Conservation (phyloP, 768 basidiomycete species). For the Termitomyces sp. region DNA sequence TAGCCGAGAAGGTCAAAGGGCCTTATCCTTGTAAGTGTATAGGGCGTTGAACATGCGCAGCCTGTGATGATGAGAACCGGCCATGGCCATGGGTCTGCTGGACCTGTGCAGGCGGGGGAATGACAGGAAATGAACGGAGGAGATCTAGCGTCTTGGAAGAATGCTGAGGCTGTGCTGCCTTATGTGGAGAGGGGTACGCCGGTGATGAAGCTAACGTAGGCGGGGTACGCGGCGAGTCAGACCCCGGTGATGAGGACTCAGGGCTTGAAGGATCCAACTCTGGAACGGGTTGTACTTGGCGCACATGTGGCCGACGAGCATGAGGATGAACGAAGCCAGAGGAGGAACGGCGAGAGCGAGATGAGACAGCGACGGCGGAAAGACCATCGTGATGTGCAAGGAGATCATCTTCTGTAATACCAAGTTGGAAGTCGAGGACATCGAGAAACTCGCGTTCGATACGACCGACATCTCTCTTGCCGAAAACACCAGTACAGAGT, state of each 20-base stretch:
- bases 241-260: constrained; percentile 27
- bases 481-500: constrained; percentile 76
- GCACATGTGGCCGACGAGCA: neutral
- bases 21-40: constrained; percentile 6
- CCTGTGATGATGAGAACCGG: constrained; percentile 8
- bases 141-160: constrained; percentile 36
- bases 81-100: constrained; percentile 16
- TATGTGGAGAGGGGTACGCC: constrained; percentile 12
- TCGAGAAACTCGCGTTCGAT: constrained; percentile 81
- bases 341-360: constrained; percentile 18
- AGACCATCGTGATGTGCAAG: constrained; percentile 44
- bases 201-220: constrained; percentile 20
- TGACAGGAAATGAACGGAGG: constrained; percentile 38
- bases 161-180: constrained; percentile 12
- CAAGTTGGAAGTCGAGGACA: constrained; percentile 71
- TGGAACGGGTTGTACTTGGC: constrained; percentile 23
- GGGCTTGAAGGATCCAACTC: constrained; percentile 37
- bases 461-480: constrained; percentile 73
- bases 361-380: constrained; percentile 18
- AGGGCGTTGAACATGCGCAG: constrained; percentile 12
- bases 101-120: constrained; percentile 27
- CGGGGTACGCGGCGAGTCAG: constrained; percentile 21
- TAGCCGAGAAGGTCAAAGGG: neutral
- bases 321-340: constrained; percentile 15
- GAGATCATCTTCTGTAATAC: constrained; percentile 58